phyloP scores from a whole-genome alignment of 345 rosid genomes.

The Eucalyptus urophylla region DNA sequence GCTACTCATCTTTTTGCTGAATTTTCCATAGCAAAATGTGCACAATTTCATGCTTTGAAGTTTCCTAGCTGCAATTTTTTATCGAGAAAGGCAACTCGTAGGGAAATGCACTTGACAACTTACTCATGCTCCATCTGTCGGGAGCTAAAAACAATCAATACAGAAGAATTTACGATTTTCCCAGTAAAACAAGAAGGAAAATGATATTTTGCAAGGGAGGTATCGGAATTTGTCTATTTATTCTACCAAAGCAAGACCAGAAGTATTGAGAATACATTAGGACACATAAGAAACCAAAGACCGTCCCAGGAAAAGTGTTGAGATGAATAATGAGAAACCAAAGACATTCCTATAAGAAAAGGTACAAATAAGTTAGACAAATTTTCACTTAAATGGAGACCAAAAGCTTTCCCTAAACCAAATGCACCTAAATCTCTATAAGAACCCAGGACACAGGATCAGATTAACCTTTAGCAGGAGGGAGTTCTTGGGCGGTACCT shows the following conservation, averaged over 20 bases:
- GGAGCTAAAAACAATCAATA: not conserved
- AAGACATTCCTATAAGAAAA: not conserved
- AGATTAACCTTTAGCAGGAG: not conserved
- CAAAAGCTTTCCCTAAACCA: not conserved
- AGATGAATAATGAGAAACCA: not conserved
- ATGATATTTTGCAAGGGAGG: not conserved
- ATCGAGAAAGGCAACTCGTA: not conserved
- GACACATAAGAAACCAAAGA: not conserved
- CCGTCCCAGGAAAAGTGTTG: not conserved
- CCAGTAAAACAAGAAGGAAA: not conserved
- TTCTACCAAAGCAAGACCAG: not conserved
- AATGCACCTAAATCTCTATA: not conserved
- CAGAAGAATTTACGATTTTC: not conserved
- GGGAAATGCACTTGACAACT: not conserved
- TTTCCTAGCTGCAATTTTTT: not conserved
- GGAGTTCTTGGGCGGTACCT: slow-evolving; percentile 9
- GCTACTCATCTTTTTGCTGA: not conserved
- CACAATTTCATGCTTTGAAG: not conserved
- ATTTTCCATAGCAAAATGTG: not conserved
- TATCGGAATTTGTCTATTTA: not conserved
- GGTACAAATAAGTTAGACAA: not conserved
- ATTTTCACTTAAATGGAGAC: not conserved
- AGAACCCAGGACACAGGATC: not conserved
- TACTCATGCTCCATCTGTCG: not conserved
- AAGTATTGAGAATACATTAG: not conserved